A percentile compares a stretch with the other conserved stretches of the same genome.
Conservation (phyloP, 768 basidiomycete species). For the Cystoderma amianthinum region DNA sequence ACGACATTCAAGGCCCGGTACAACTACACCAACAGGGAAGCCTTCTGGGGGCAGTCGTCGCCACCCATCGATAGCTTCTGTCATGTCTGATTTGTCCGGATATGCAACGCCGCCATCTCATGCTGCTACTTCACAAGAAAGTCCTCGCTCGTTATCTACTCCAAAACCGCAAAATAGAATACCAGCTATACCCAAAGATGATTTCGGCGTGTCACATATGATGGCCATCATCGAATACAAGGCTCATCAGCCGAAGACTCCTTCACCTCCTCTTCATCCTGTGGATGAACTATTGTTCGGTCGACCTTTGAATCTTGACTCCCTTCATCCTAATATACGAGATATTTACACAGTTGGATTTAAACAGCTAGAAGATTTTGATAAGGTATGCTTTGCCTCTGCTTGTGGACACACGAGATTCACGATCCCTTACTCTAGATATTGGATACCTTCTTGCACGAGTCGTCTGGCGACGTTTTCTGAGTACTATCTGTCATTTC, state of each 20-base stretch:
- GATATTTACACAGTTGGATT: conserved; percentile 68
- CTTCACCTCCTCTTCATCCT: conserved; percentile 33
- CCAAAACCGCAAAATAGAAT: conserved; percentile 35
- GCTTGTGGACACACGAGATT: background rate
- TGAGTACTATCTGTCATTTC: conserved; percentile 5
- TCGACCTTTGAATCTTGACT: conserved; percentile 46
- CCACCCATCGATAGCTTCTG: conserved; percentile 70
- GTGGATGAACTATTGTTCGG: conserved; percentile 75
- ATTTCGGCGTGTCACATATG: conserved; percentile 85
- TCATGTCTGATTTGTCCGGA: conserved; percentile 57
- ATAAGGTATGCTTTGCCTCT: conserved; percentile 43
- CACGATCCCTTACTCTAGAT: conserved; percentile 12
- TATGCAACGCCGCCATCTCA: conserved; percentile 34
- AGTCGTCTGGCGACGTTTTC: conserved; percentile 21
- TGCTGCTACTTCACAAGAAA: conserved; percentile 16
- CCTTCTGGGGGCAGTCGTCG: conserved; percentile 26
- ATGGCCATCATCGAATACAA: conserved; percentile 79
- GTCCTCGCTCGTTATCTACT: conserved; percentile 15
- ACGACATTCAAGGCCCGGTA: conserved; percentile 10
- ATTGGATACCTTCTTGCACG: conserved; percentile 21
- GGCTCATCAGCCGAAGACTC: conserved; percentile 29
- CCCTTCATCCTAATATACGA: conserved; percentile 63
- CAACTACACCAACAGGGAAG: conserved; percentile 25
- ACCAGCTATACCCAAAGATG: conserved; percentile 59
- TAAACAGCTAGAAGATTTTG: conserved; percentile 73